Conservation (phyloP, 441 rosid genomes). For the Sinapis alba region DNA sequence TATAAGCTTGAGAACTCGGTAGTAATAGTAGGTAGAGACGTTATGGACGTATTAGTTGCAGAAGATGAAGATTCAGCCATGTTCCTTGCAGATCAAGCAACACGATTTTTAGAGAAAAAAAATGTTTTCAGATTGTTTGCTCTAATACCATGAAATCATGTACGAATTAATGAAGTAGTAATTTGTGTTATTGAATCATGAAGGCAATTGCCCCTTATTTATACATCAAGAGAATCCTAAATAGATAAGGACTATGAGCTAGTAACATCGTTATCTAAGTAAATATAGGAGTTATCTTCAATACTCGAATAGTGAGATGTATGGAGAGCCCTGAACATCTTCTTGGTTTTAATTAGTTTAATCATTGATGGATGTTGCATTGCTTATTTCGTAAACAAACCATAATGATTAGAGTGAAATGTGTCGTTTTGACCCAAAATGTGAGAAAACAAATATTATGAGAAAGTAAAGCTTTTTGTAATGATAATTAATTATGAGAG, state of each 20-base stretch:
- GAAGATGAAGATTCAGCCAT: not conserved
- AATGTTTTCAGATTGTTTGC: not conserved
- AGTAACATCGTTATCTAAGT: no score
- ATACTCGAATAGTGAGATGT: no score
- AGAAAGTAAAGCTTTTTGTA: conserved; percentile 3
- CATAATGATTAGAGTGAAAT: conserved; percentile 9
- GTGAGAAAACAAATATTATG: not conserved
- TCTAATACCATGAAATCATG: not conserved
- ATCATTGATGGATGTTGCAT: conserved; percentile 17
- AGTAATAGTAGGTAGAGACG: not conserved
- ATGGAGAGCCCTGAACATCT: conserved; percentile 4
- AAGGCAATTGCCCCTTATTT: not conserved
- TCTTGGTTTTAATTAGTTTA: not conserved
- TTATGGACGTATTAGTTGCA: not conserved
- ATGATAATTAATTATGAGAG: conserved; percentile 30
- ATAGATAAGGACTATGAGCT: not conserved
- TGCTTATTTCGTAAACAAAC: conserved; percentile 27
- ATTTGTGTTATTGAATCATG: not conserved
- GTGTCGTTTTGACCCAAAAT: conserved; percentile 11
- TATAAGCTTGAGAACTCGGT: not conserved
- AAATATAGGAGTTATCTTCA: no score
- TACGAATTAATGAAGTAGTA: not conserved
- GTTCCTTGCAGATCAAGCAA: not conserved
- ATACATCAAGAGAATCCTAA: not conserved
- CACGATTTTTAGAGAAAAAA: not conserved